Evolutionary conservation across 164 flowering plant species (phyloP), one percentile per base, ranked within the genome.

Genomic region (Hamamelis virginiana): DNA sequence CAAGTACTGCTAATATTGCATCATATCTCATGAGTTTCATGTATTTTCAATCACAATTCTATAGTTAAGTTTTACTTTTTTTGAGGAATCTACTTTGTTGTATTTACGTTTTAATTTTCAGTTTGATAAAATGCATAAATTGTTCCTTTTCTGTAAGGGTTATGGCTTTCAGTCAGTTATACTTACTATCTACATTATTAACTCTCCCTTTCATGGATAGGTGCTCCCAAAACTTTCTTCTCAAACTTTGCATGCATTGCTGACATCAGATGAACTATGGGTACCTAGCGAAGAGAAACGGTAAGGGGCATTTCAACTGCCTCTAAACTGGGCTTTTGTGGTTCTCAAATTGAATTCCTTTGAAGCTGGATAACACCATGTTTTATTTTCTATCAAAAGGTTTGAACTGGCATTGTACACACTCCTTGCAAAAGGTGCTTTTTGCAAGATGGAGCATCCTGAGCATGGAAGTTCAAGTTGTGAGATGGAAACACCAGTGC

Each of bases 221-320:
- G 92, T 96, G 65, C 94, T 96, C 52, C 97, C 98, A 41, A 91
- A 87, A 76, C 89, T 96, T 75, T 96, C 99, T 27, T 78, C 97
- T 72, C 99, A 89, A 77, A 93, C 97, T 26, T 74, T 91, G 71
- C 89, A 83, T 82, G 91, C 98, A 47, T 74, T 96, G 70, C 86
- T 96, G 68, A 92, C 98, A 43, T 90, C 98, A 8, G 89, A 96
- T 84, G 90, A 89, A 64, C 75, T 96, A 52, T 96, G 98, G 99
- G 89, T 96, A 66, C 92, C 96, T 48, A 85, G 83, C 78, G 99
- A 96, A 86, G 97, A 93, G 82, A 87, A 86, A 72, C 66, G 98
- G 99, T 93, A 80, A 85, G 78, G 21, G 50, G 52, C 18, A 69
- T 59, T n/a, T 28, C 38, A 47, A 46, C 21, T 28, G 62, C 25